Conservation (phyloP, 148 eudicot species). For the Hydrangea macrophylla region DNA sequence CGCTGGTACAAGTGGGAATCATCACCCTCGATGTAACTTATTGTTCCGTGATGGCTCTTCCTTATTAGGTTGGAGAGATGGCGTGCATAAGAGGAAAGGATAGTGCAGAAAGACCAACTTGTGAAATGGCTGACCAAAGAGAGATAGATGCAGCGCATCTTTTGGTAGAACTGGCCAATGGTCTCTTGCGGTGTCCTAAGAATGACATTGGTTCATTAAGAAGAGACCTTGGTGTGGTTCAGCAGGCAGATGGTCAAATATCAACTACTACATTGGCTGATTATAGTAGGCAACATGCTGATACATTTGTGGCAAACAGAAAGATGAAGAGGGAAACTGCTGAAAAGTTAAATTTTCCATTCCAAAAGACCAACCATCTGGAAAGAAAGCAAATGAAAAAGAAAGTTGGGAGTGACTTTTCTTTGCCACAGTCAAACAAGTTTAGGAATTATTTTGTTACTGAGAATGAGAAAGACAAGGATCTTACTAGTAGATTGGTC, state of each 20-base stretch:
- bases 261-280: neutral
- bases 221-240: constrained; percentile 25
- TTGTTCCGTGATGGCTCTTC: neutral
- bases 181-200: neutral
- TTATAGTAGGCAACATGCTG: neutral
- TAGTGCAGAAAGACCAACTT: constrained; percentile 32
- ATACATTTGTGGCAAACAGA: constrained; percentile 27
- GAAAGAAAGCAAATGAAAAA: constrained; percentile 46
- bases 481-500: neutral
- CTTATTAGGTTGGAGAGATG: neutral
- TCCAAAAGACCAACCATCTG: constrained; percentile 24
- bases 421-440: neutral
- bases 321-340: constrained; percentile 27
- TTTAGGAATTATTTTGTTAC: constrained; percentile 18
- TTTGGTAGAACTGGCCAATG: constrained; percentile 19
- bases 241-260: neutral
- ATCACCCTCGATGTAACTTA: neutral
- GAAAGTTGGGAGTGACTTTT: constrained; percentile 25
- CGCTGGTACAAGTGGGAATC: neutral
- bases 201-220: neutral
- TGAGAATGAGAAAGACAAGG: constrained; percentile 28
- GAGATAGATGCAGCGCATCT: constrained; percentile 16
- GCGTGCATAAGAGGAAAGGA: constrained; percentile 30
- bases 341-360: constrained; percentile 33
- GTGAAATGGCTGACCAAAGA: constrained; percentile 44